These are phyloP conservation scores for Hyaloperonospora arabidopsidis DNA, from an alignment of 352 stramenopile species.

Conservation along the genomic window DNA sequence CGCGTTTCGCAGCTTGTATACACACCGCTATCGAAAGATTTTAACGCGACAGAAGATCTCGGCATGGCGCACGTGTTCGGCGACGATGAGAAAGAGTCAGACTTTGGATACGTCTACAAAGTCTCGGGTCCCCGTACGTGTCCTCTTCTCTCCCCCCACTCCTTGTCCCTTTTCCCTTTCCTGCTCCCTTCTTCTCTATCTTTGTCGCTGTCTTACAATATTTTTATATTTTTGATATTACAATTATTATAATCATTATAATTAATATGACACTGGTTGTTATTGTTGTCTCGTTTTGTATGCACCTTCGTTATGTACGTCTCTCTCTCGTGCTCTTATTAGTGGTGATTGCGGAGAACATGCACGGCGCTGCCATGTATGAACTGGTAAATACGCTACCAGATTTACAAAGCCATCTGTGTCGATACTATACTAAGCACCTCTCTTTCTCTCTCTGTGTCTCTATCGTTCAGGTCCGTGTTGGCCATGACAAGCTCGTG, in stretches of 20 bases:
- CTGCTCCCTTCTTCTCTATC: not conserved
- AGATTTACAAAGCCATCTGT: too few species aligned
- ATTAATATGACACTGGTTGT: not conserved
- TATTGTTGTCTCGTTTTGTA: too few species aligned
- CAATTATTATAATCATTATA: not conserved
- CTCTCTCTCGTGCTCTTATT: constrained; percentile 14
- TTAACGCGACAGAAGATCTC: constrained; percentile 19
- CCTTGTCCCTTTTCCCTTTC: not conserved
- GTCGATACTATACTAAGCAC: constrained; percentile 1
- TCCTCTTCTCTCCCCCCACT: not conserved
- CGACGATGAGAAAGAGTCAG: constrained; percentile 82
- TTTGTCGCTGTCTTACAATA: too few species aligned
- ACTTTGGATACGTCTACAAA: constrained; percentile 99
- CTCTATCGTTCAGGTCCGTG: constrained; percentile 91
- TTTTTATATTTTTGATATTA: not conserved
- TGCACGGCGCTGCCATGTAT: constrained; percentile 98
- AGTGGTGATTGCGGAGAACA: constrained; percentile 99
- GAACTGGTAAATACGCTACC: constrained; percentile 67
- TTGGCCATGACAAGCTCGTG: constrained; percentile 98
- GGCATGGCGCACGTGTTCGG: constrained; percentile 78
- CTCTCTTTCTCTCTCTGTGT: not conserved
- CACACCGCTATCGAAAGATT: constrained; percentile 41
- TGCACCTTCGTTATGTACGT: too few species aligned
- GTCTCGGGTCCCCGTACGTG: constrained; percentile 94
- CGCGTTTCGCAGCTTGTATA: constrained; percentile 6